Percentiles rank a stretch among this genome's conserved stretches.
These are phyloP conservation scores for Diaporthe sp. DNA, from an alignment of 2,329 filamentous ascomycete species.

Conservation along the genomic window DNA sequence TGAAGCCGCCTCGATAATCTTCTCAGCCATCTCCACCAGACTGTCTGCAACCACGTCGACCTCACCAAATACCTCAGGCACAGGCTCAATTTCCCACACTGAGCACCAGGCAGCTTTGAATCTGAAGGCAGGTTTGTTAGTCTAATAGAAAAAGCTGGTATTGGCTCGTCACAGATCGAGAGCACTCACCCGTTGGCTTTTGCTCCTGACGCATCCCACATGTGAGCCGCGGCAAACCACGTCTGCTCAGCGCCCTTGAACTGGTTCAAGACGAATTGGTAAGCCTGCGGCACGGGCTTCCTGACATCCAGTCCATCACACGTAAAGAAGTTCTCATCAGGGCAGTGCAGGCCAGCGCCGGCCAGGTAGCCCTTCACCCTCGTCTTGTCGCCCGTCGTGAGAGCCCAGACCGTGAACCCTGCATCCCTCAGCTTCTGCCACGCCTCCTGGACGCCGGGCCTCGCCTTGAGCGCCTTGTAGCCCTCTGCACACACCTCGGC, in stretches of 20 bases:
- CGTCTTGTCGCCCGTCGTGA: slow-evolving; percentile 64
- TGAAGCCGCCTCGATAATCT: slow-evolving; percentile 48
- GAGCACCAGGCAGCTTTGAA: slow-evolving; percentile 67
- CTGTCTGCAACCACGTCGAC: slow-evolving; percentile 64
- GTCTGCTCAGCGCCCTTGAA: slow-evolving; percentile 53
- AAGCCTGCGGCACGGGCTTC: slow-evolving; percentile 63
- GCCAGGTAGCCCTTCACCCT: slow-evolving; percentile 66
- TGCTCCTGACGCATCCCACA: slow-evolving; percentile 70
- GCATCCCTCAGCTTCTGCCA: slow-evolving; percentile 56
- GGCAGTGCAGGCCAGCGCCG: slow-evolving; percentile 62
- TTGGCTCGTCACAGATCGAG: neutral
- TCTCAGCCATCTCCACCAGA: slow-evolving; percentile 61
- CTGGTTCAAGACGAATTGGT: slow-evolving; percentile 56
- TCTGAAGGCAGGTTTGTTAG: slow-evolving; percentile 32
- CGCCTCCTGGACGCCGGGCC: slow-evolving; percentile 56
- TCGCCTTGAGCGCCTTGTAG: slow-evolving; percentile 52
- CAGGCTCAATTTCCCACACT: slow-evolving; percentile 64
- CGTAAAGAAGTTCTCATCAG: slow-evolving; percentile 61
- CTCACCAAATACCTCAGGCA: slow-evolving; percentile 62
- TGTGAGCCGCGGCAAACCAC: slow-evolving; percentile 71
- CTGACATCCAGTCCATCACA: slow-evolving; percentile 62
- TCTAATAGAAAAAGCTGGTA: neutral
- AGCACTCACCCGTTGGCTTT: slow-evolving; percentile 55
- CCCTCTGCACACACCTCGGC: slow-evolving; percentile 52
- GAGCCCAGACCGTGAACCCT: slow-evolving; percentile 66